phyloP scores from a whole-genome alignment of 495 filamentous ascomycete genomes.

The Hyaloscypha bicolor region DNA sequence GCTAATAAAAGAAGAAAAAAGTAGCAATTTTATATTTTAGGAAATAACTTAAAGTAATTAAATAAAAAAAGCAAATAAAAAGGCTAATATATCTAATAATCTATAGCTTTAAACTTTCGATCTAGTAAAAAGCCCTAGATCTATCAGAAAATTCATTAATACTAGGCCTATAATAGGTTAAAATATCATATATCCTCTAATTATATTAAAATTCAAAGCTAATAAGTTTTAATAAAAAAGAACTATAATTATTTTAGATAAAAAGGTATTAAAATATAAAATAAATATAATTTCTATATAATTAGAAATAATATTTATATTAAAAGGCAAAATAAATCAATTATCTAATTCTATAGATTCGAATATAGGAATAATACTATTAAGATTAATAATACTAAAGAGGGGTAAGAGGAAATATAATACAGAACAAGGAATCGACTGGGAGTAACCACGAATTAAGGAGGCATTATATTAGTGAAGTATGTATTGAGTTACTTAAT shows the following conservation, averaged over 20 bases:
- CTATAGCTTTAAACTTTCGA: neutral
- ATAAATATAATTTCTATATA: neutral
- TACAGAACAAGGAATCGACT: no score
- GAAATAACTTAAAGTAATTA: neutral
- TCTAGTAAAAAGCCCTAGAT: neutral
- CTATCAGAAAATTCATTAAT: neutral
- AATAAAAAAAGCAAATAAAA: slow-evolving; percentile 1
- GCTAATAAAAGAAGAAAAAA: neutral
- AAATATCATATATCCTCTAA: neutral
- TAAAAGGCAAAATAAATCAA: neutral
- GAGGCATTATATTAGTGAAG: no score
- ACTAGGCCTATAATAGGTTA: neutral
- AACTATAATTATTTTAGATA: neutral
- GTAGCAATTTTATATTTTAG: neutral
- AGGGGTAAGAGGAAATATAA: no score
- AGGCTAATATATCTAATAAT: neutral
- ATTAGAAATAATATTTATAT: neutral
- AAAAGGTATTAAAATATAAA: neutral
- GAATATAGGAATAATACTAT: neutral
- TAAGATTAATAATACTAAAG: neutral
- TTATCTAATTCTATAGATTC: neutral
- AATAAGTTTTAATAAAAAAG: neutral
- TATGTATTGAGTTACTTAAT: no score
- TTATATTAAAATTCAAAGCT: slow-evolving; percentile 1
- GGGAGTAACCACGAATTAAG: no score